Conservation (phyloP, 352 stramenopile genomes). For the Globisporangium spiculum region DNA sequence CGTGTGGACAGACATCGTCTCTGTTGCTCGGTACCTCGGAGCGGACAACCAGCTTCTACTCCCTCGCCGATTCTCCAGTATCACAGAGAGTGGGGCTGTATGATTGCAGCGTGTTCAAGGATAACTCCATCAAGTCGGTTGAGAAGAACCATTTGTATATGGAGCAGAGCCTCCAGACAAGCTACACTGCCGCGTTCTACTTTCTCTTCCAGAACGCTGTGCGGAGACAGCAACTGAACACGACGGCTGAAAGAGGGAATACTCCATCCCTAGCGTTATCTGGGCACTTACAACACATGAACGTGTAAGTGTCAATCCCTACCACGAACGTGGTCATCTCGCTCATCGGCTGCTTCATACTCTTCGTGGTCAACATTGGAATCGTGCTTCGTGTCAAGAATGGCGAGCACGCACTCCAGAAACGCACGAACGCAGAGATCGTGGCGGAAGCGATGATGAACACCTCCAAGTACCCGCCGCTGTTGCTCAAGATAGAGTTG, state of each 20-base stretch:
- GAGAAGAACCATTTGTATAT: slow-evolving; percentile 30
- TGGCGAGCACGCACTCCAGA: not conserved
- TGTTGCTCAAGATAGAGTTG: no score
- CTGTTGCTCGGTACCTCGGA: no score
- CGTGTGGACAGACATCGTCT: no score
- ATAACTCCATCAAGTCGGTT: no score
- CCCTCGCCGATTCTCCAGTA: no score
- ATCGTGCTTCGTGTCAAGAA: not conserved
- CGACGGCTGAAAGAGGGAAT: no score
- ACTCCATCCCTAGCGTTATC: not conserved
- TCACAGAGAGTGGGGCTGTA: no score
- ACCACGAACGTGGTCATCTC: not conserved
- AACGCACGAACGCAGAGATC: slow-evolving; percentile 5
- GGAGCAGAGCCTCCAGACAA: slow-evolving; percentile 31
- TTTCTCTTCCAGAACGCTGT: slow-evolving; percentile 38
- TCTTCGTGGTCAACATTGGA: not conserved
- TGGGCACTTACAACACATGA: not conserved
- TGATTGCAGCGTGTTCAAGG: no score
- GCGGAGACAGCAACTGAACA: not conserved
- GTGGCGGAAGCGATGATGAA: not conserved
- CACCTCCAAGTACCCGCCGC: no score
- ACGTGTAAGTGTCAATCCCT: not conserved
- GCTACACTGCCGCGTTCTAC: slow-evolving; percentile 33
- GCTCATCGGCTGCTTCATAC: slow-evolving; percentile 1
- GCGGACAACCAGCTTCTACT: no score